Evolutionary conservation across 2,329 filamentous ascomycete species (phyloP).

Genomic region (Colletotrichum coccodes): DNA sequence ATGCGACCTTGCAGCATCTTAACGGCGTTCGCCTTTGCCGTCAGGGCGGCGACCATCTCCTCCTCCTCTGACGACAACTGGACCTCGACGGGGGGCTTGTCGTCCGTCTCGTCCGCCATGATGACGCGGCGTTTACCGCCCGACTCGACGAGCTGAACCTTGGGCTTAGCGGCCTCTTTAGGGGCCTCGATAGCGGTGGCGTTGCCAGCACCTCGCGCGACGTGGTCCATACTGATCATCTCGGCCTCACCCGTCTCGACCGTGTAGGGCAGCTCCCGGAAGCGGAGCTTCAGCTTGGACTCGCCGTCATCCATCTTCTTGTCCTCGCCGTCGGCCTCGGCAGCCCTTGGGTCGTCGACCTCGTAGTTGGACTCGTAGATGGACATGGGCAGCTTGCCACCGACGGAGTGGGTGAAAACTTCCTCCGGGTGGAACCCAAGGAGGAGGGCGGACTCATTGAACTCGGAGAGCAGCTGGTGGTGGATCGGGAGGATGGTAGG

Average conservation of each 20-base stretch:
- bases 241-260: conserved; percentile 96
- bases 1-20: conserved; percentile 89
- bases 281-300: conserved; percentile 70
- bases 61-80: conserved; percentile 67
- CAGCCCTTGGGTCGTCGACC: conserved; percentile 63
- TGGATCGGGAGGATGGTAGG: conserved; percentile 78
- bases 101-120: conserved; percentile 40
- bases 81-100: conserved; percentile 42
- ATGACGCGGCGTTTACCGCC: conserved; percentile 57
- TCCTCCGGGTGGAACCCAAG: conserved; percentile 84
- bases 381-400: conserved; percentile 86
- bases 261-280: conserved; percentile 85
- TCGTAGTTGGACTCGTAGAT: conserved; percentile 90
- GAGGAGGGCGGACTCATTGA: conserved; percentile 88
- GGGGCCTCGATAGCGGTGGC: conserved; percentile 68
- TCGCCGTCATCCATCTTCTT: conserved; percentile 78
- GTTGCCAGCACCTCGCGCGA: conserved; percentile 85
- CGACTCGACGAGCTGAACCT: conserved; percentile 54
- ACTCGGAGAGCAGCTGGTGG: conserved; percentile 75
- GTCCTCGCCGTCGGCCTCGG: conserved; percentile 66
- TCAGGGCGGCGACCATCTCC: conserved; percentile 74
- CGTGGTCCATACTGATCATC: conserved; percentile 96
- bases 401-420: conserved; percentile 64
- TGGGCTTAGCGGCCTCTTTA: conserved; percentile 52
- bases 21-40: conserved; percentile 90